A percentile compares a stretch with the other conserved stretches of the same genome.
These are phyloP conservation scores for Globisporangium acanthophoron DNA, from an alignment of 352 stramenopile species.

Conservation along the genomic window DNA sequence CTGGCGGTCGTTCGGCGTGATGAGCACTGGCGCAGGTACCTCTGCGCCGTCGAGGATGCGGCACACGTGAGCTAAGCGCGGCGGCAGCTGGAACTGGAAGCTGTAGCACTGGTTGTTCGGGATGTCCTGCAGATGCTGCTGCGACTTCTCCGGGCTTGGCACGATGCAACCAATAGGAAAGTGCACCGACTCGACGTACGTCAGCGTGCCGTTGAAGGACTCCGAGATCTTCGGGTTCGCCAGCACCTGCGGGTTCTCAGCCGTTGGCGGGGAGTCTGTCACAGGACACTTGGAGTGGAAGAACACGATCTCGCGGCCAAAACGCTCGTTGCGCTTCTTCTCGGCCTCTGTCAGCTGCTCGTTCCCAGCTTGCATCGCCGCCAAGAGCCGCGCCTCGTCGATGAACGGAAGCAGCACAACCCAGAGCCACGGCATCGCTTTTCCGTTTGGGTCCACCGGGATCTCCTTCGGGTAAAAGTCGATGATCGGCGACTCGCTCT, in stretches of 20 bases:
- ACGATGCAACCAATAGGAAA: slow-evolving; percentile 74
- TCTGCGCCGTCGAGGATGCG: slow-evolving; percentile 50
- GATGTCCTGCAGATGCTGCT: slow-evolving; percentile 65
- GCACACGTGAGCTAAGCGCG: slow-evolving; percentile 46
- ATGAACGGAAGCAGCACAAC: slow-evolving; percentile 99
- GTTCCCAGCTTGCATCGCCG: slow-evolving; percentile 79
- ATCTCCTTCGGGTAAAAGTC: slow-evolving; percentile 97
- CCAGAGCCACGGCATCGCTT: slow-evolving; percentile 98
- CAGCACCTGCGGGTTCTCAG: slow-evolving; percentile 33
- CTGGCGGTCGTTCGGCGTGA: slow-evolving; percentile 52
- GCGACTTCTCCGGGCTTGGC: slow-evolving; percentile 70
- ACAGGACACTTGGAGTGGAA: slow-evolving; percentile 69
- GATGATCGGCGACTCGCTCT: slow-evolving; percentile 94
- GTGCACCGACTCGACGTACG: slow-evolving; percentile 65
- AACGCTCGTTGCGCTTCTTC: slow-evolving; percentile 80
- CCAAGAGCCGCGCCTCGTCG: slow-evolving; percentile 93
- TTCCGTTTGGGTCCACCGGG: slow-evolving; percentile 97
- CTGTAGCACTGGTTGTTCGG: slow-evolving; percentile 86
- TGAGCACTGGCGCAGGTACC: slow-evolving; percentile 30
- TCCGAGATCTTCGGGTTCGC: slow-evolving; percentile 45
- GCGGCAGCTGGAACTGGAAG: slow-evolving; percentile 69
- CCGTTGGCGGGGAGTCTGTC: slow-evolving; percentile 28
- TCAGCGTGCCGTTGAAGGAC: slow-evolving; percentile 67
- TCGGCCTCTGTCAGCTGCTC: slow-evolving; percentile 63
- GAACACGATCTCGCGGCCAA: slow-evolving; percentile 80